Base-by-base conservation (phyloP, 306 rosid genomes). In the Vigna unguiculata region DNA sequence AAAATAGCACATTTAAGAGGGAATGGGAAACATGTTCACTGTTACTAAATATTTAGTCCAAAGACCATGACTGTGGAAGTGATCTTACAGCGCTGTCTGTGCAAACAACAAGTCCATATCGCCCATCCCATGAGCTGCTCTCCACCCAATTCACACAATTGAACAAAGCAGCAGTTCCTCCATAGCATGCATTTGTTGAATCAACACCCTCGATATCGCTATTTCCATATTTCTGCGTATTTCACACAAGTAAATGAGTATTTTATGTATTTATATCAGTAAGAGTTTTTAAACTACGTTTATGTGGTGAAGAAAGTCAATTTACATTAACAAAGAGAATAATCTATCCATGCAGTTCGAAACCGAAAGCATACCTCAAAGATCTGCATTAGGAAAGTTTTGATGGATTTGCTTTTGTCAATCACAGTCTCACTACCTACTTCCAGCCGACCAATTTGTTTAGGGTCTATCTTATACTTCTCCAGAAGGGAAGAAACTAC, bases 81-180 rank as follows among this genome's bases (percentile, higher is more conserved):
- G 41, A 51, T 59, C 88, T 75, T 90, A 89, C 94, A 85, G 96
- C 96, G 81, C 93, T 93, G 81, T 93, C 98, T 9, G 93, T 89
- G 82, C 94, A 93, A 69, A 93, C 91, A 34, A 89, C 94, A 41
- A 90, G 91, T 22, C 96, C 94, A 57, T 87, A 93, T 62, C 98
- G 93, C 24, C 98, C 98, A 84, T 90, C 96, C 98, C 96, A 93
- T 11, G 98, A 93, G 71, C 77, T 85, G 86, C 94, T 90, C 82
- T 93, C 98, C 63, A 93, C 94, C 98, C 98, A 93, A 52, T 93
- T 93, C 71, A 88, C 93, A 84, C 98, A 89, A 83, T 90, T 93
- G 78, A 93, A 89, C 77, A 93, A 85, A 75, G 93, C 96, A 58
- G 98, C 94, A 36, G 96, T 90, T 77, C 98, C 98, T 22, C 98